A percentile compares a stretch with the other conserved stretches of the same genome.
These are phyloP conservation scores for Geosmithia flava DNA, from an alignment of 2,329 filamentous ascomycete genomes.

Conservation along the genomic window DNA sequence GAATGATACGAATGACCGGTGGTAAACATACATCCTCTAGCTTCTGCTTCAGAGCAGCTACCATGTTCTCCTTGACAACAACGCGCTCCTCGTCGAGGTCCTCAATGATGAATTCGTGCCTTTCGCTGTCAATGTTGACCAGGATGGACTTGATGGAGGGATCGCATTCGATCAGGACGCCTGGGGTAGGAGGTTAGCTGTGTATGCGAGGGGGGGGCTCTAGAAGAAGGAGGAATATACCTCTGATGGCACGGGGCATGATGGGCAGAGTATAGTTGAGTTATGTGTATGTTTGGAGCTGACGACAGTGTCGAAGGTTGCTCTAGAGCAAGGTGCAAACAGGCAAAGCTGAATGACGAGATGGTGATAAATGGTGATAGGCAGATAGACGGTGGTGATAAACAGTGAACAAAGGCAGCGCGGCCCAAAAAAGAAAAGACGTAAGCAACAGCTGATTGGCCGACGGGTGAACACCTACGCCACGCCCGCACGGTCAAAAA, in stretches of 20 bases:
- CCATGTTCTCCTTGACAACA: constrained; percentile 63
- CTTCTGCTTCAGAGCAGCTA: constrained; percentile 51
- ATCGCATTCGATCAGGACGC: constrained; percentile 69
- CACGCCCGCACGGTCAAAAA: no score
- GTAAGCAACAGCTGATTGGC: no score
- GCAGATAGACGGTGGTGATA: not conserved
- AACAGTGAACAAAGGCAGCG: no score
- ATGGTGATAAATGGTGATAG: not conserved
- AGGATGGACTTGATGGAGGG: constrained; percentile 84
- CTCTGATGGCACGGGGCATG: constrained; percentile 47
- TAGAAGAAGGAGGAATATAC: constrained; percentile 15
- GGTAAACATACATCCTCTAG: constrained; percentile 52
- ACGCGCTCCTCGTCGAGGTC: constrained; percentile 68
- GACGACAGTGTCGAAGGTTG: no score
- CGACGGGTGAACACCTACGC: no score
- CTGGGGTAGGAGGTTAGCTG: constrained; percentile 19
- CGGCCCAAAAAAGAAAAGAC: no score
- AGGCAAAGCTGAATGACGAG: not conserved
- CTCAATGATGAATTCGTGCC: constrained; percentile 66
- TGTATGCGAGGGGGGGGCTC: no score
- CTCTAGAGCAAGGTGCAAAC: not conserved
- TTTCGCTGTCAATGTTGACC: constrained; percentile 58
- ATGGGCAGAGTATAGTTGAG: constrained; percentile 6
- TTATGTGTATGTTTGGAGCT: not conserved
- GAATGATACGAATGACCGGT: not conserved